Evolutionary conservation across 495 filamentous ascomycete species (phyloP).

Genomic region (Pyronema omphalodes): DNA sequence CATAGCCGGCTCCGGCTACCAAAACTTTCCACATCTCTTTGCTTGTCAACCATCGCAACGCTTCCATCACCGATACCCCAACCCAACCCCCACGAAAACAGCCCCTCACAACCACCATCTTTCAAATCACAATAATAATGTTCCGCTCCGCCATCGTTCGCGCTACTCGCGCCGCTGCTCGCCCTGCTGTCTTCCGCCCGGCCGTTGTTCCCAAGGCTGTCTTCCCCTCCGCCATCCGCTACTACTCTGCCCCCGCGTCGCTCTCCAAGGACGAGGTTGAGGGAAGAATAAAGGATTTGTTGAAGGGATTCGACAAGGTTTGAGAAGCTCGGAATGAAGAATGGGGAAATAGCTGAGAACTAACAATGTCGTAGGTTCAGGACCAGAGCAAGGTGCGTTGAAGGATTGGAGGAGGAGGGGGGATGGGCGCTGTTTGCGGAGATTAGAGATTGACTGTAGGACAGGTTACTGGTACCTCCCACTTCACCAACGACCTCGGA

Average conservation of each 20-base stretch:
- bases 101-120: slow-evolving; percentile 19
- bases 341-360: slow-evolving; percentile 2
- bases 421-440: background rate
- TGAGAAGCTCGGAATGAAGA: slow-evolving; percentile 17
- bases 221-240: slow-evolving; percentile 43
- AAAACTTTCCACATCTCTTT: background rate
- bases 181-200: slow-evolving; percentile 33
- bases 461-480: slow-evolving; percentile 59
- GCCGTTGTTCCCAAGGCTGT: slow-evolving; percentile 36
- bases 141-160: slow-evolving; percentile 42
- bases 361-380: slow-evolving; percentile 12
- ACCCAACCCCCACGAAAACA: background rate
- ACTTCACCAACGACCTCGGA: slow-evolving; percentile 92
- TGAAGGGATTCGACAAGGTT: slow-evolving; percentile 97
- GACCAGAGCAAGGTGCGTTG: slow-evolving; percentile 40
- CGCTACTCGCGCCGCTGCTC: slow-evolving; percentile 36
- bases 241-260: slow-evolving; percentile 67
- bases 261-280: slow-evolving; percentile 70
- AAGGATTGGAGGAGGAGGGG: background rate
- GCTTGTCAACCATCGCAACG: background rate
- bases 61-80: background rate
- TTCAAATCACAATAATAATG: slow-evolving; percentile 35
- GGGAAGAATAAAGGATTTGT: slow-evolving; percentile 75
- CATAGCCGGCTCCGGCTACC: background rate
- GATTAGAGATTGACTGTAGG: background rate